phyloP scores from a whole-genome alignment of 768 basidiomycete genomes.

The Hysterangium stoloniferum region DNA sequence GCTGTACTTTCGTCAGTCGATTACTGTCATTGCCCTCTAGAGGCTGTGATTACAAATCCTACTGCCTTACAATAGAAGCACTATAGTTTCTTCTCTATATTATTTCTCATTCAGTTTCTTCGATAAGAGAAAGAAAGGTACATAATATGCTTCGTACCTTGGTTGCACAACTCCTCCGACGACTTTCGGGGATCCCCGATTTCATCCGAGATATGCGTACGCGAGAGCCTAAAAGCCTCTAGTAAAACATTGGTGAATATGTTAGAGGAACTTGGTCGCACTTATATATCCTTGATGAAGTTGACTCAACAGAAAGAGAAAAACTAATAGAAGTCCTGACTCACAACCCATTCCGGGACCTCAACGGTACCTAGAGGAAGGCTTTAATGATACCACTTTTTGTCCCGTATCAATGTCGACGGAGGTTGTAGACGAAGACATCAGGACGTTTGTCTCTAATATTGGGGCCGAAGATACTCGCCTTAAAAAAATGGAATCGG shows the following conservation, averaged over 20 bases:
- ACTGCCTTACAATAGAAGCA: neutral
- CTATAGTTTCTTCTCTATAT: too few relatives aligned
- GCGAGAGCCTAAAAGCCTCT: conserved; percentile 8
- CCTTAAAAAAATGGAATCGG: neutral
- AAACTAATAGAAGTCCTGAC: conserved; percentile 12
- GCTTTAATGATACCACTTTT: too few relatives aligned
- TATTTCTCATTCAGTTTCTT: conserved; percentile 19
- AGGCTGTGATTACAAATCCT: neutral
- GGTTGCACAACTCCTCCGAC: too few relatives aligned
- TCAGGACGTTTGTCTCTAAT: neutral
- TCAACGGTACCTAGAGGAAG: neutral
- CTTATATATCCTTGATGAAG: conserved; percentile 19
- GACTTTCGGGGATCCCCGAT: too few relatives aligned
- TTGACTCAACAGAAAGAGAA: conserved; percentile 10
- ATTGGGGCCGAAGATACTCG: neutral
- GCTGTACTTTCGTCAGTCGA: neutral
- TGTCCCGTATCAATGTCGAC: too few relatives aligned
- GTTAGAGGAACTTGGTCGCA: conserved; percentile 11
- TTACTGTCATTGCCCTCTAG: neutral
- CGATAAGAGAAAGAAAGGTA: conserved; percentile 13
- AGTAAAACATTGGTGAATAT: conserved; percentile 10
- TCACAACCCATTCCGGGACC: conserved; percentile 2
- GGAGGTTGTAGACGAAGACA: too few relatives aligned
- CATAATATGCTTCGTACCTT: too few relatives aligned
- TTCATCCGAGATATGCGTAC: too few relatives aligned